Base-by-base conservation (phyloP, 768 basidiomycete species). In the Hydnomerulius pinastri region DNA sequence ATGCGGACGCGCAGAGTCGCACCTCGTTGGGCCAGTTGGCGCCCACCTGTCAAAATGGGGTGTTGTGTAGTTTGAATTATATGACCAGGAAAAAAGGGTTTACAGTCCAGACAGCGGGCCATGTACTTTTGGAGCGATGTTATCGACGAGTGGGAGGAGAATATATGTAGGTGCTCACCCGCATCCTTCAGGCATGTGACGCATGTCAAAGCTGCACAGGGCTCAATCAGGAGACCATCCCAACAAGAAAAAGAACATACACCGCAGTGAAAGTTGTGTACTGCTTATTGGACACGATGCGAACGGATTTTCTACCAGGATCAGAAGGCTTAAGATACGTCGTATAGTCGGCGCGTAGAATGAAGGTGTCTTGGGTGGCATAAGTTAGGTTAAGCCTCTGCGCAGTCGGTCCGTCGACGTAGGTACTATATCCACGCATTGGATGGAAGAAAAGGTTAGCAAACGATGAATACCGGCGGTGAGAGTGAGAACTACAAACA, bases 401-500 rank as follows among this genome's bases (percentile, higher is more conserved):
- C 15, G 69, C 71, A 4, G 50, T 56, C 30, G 45, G 33, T 41
- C 43, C 40, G 51, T 66, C 48, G 36, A 71, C 58, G 47, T 71
- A 71, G 36, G 44, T 55, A 10, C 65, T 65, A 28, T 50, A 10
- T n/a, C 32, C 45, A 21, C 27, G 27, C 18, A 23, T n/a, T n/a
- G n/a, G n/a, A n/a, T n/a, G n/a, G n/a, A 28, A 38, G 8, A 30
- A 20, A 15, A 49, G 18, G 28, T 47, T 13, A 13, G 25, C 13
- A 11, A 28, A 37, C n/a, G 21, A 18, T 12, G 27, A 46, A n/a
- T 39, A n/a, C n/a, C 13, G n/a, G n/a, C 23, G 24, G 4, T 51
- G 27, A 6, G 17, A 5, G 7, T n/a, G 37, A 24, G 37, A 38
- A n/a, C n/a, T 15, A 60, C 79, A 58, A 64, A 85, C 85, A 88